phyloP scores from a whole-genome alignment of 106 monocot genomes.

The Chionographis japonica region DNA sequence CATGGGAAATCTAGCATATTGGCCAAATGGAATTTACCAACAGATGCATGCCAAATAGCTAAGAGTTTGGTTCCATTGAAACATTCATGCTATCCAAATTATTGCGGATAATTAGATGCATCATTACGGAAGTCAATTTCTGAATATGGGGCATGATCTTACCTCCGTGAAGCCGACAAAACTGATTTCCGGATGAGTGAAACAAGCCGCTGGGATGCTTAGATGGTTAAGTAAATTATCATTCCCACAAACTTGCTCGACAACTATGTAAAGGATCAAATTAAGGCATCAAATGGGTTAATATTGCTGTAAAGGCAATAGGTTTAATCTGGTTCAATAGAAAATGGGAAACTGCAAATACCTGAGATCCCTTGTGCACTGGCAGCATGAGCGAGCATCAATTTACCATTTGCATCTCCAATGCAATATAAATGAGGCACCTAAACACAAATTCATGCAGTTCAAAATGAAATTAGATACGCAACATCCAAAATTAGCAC shows the following conservation, averaged over 20 bases:
- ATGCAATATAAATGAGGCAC: conserved; percentile 94
- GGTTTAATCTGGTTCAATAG: not conserved
- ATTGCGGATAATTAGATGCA: not conserved
- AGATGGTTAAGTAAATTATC: conserved; percentile 90
- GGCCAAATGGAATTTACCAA: too few relatives aligned
- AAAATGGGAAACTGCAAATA: not conserved
- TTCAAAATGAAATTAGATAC: not conserved
- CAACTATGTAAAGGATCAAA: conserved; percentile 41
- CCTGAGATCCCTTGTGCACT: conserved; percentile 99
- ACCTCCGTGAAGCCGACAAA: conserved; percentile 98
- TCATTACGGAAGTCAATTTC: not conserved
- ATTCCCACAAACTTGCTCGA: conserved; percentile 81
- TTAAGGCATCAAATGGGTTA: not conserved
- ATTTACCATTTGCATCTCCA: conserved; percentile 97
- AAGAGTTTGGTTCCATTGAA: too few relatives aligned
- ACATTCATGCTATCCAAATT: not conserved
- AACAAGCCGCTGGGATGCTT: conserved; percentile 98
- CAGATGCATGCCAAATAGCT: too few relatives aligned
- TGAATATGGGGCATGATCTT: conserved; percentile 1
- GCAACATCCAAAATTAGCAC: not conserved
- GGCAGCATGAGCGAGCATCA: conserved; percentile 99
- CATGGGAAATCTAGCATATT: too few relatives aligned
- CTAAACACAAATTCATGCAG: conserved; percentile 21
- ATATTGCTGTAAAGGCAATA: not conserved
- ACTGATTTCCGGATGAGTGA: conserved; percentile 97